Percentiles rank a stretch among this genome's conserved stretches.
Conservation (phyloP, 352 stramenopile genomes). For the Phytophthora uliginosa region DNA sequence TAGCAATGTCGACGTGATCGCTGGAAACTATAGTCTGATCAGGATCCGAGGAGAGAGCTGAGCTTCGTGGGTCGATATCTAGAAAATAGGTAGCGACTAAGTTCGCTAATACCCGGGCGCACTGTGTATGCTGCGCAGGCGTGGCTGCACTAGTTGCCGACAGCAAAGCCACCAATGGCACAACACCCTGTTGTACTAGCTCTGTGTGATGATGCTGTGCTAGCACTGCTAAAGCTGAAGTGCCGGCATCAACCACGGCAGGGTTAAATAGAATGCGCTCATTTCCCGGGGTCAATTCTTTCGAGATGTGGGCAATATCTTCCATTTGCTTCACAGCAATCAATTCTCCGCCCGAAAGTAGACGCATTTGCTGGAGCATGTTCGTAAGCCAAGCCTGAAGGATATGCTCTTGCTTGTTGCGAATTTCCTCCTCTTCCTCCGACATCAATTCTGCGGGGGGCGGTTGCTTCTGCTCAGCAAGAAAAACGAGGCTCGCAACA, state of each 20-base stretch:
- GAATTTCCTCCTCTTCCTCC: slow-evolving; percentile 26
- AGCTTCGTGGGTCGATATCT: slow-evolving; percentile 45
- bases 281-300: slow-evolving; percentile 82
- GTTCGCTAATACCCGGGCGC: slow-evolving; percentile 84
- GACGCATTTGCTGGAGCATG: slow-evolving; percentile 78
- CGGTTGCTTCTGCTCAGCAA: slow-evolving; percentile 52
- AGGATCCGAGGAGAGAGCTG: slow-evolving; percentile 30
- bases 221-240: slow-evolving; percentile 74
- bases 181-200: slow-evolving; percentile 70
- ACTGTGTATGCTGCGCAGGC: slow-evolving; percentile 54
- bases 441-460: neutral
- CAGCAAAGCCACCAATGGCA: slow-evolving; percentile 71
- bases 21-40: slow-evolving; percentile 14
- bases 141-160: slow-evolving; percentile 44
- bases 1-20: slow-evolving; percentile 68
- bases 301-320: slow-evolving; percentile 74
- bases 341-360: slow-evolving; percentile 68
- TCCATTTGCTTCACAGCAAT: slow-evolving; percentile 86
- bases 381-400: slow-evolving; percentile 83
- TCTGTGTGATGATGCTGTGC: slow-evolving; percentile 73
- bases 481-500: slow-evolving; percentile 72
- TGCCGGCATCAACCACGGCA: slow-evolving; percentile 74
- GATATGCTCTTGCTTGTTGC: slow-evolving; percentile 65
- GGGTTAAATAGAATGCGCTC: slow-evolving; percentile 78
- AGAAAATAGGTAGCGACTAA: slow-evolving; percentile 65